These are phyloP conservation scores for Yamadazyma sp. DNA, from an alignment of 1,139 yeast genomes.

Conservation along the genomic window DNA sequence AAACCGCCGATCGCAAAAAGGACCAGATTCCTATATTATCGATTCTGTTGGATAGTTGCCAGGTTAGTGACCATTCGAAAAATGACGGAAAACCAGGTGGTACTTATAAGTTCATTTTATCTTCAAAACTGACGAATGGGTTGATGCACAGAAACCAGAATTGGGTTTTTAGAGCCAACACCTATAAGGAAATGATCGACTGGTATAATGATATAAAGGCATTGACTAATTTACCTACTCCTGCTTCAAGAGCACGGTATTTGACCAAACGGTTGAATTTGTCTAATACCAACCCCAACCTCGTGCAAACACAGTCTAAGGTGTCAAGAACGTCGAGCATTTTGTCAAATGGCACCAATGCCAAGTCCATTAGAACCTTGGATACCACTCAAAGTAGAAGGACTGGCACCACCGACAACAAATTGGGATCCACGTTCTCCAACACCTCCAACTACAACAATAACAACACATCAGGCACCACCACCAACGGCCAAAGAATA, in stretches of 20 bases:
- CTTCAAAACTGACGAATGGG: constrained; percentile 69
- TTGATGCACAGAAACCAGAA: constrained; percentile 75
- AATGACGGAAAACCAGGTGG: constrained; percentile 61
- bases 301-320: constrained; percentile 13
- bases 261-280: constrained; percentile 21
- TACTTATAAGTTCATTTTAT: constrained; percentile 74
- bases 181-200: constrained; percentile 71
- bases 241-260: constrained; percentile 46
- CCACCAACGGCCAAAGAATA: constrained; percentile 19
- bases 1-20: constrained; percentile 74
- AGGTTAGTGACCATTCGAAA: constrained; percentile 77
- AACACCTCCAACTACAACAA: background rate
- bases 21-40: constrained; percentile 91
- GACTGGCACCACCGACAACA: constrained; percentile 6
- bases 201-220: constrained; percentile 82
- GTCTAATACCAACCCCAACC: constrained; percentile 15
- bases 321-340: constrained; percentile 33
- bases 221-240: constrained; percentile 58
- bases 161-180: constrained; percentile 88
- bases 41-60: constrained; percentile 75
- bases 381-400: constrained; percentile 19
- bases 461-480: constrained; percentile 31
- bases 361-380: constrained; percentile 25
- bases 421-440: constrained; percentile 7
- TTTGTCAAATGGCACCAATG: constrained; percentile 21